Evolutionary conservation across 2,329 filamentous ascomycete genomes (phyloP), one percentile per base, ranked within the genome.

Genomic region (Talaromyces sp.): DNA sequence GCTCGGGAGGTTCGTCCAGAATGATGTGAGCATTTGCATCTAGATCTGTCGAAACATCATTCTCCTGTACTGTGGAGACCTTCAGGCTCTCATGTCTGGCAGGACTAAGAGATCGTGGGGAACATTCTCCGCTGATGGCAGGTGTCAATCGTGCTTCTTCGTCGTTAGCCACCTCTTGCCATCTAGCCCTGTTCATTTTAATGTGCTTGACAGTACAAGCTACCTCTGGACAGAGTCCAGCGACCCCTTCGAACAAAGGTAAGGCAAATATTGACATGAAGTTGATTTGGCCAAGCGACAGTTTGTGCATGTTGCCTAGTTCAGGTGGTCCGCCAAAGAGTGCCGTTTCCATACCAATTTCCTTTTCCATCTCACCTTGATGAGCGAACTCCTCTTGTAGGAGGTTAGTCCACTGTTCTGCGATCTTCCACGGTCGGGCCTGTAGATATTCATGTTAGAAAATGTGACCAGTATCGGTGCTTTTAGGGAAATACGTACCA

Each of bases 181-280:
- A 97, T 5, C 87, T 79, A 2, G 76, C 74, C 71, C 88, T 89
- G 73, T 97, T 97, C 59, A 77, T 77, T 53, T 89, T 80, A 22
- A 97, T 86, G 73, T 96, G 91, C 25, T 89, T 84, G 11, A 95
- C 87, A 11, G 88, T 89, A 72, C 95, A 97, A 53, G 81, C 79
- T 85, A 97, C 89, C 21, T 83, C 84, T 1, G 94, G 92, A 67
- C 97, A 82, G 36, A 97, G 83, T 65, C 95, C 89, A 31, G 89
- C 86, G 7, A 97, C 87, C 7, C 89, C 89, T 69, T 91, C 86
- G 69, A 99, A 99, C 0, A 99, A 81, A 1, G 94, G 94, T 51
- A 92, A 85, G 15, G 93, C 94, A 71, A 97, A 97, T 66, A 97
- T 84, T 63, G 91, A 94, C 89, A 97, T 97, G 75, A 99, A 99